Evolutionary conservation across 768 basidiomycete genomes (phyloP).

Genomic region (Epithele typhae): DNA sequence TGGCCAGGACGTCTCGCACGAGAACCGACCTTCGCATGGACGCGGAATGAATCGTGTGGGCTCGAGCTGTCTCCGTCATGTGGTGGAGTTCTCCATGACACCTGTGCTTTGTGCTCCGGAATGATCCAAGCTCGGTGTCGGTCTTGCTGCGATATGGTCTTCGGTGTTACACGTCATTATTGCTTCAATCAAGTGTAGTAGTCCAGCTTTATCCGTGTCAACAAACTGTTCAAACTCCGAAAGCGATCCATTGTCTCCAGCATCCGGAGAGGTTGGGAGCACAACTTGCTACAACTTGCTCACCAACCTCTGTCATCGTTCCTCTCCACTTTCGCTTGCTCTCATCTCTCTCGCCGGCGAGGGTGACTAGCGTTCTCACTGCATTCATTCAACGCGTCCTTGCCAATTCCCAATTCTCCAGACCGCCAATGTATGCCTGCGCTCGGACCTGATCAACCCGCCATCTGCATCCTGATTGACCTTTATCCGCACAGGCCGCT

Average conservation of each 20-base stretch:
- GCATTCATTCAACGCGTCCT: slow-evolving; percentile 11
- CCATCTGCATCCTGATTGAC: slow-evolving; percentile 16
- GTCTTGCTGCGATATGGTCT: neutral
- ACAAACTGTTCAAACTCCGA: too few species aligned
- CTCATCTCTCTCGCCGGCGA: slow-evolving; percentile 21
- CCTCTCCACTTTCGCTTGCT: slow-evolving; percentile 8
- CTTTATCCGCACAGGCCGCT: slow-evolving; percentile 51
- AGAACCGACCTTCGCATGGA: too few species aligned
- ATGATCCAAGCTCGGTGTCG: too few species aligned
- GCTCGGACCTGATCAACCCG: slow-evolving; percentile 8
- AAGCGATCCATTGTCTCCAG: too few species aligned
- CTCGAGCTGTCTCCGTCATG: too few species aligned
- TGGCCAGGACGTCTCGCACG: too few species aligned
- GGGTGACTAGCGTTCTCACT: slow-evolving; percentile 14
- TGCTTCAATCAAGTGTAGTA: too few species aligned
- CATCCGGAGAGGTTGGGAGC: too few species aligned
- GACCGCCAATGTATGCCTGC: slow-evolving; percentile 17
- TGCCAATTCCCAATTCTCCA: slow-evolving; percentile 7
- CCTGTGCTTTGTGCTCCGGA: too few species aligned
- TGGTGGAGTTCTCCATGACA: too few species aligned
- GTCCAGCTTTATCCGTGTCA: too few species aligned
- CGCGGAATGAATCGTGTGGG: too few species aligned
- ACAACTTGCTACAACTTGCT: slow-evolving; percentile 11
- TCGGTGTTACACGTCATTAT: neutral
- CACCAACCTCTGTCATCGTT: slow-evolving; percentile 13